Evolutionary conservation across 345 rosid genomes (phyloP).

Genomic region (Bruguiera parviflora): DNA sequence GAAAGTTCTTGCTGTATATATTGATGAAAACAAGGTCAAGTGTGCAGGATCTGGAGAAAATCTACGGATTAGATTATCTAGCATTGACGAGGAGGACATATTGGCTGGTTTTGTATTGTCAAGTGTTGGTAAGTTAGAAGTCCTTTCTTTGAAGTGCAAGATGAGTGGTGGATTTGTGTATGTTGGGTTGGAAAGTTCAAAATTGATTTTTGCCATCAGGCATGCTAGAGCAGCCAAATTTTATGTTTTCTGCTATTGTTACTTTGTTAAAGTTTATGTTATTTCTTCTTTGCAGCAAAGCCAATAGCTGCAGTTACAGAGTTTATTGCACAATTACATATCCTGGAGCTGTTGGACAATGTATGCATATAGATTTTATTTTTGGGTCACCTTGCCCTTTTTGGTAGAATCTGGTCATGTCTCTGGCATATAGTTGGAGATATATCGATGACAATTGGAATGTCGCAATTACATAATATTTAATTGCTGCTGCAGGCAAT

Average conservation of each 20-base stretch:
- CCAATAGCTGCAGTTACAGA: slow-evolving; percentile 70
- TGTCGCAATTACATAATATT: neutral
- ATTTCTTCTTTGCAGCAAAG: slow-evolving; percentile 49
- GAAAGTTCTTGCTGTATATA: slow-evolving; percentile 65
- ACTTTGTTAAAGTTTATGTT: neutral
- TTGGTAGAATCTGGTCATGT: neutral
- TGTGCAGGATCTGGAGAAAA: slow-evolving; percentile 96
- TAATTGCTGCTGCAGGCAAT: slow-evolving; percentile 56
- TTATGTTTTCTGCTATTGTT: slow-evolving; percentile 3
- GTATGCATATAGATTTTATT: slow-evolving; percentile 34
- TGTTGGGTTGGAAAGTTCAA: neutral
- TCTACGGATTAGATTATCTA: slow-evolving; percentile 70
- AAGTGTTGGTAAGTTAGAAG: slow-evolving; percentile 57
- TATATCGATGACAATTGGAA: neutral
- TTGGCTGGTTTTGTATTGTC: slow-evolving; percentile 85
- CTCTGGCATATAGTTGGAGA: neutral
- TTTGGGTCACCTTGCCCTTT: slow-evolving; percentile 1
- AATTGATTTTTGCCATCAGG: neutral
- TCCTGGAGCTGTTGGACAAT: slow-evolving; percentile 88
- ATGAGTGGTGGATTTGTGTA: neutral
- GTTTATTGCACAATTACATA: slow-evolving; percentile 83
- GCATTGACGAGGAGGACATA: slow-evolving; percentile 92
- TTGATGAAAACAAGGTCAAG: slow-evolving; percentile 78
- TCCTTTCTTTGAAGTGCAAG: neutral
- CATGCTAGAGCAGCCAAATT: neutral